Base-by-base conservation (phyloP, 1,284 basidiomycete genomes). In the Heterobasidion annosum region DNA sequence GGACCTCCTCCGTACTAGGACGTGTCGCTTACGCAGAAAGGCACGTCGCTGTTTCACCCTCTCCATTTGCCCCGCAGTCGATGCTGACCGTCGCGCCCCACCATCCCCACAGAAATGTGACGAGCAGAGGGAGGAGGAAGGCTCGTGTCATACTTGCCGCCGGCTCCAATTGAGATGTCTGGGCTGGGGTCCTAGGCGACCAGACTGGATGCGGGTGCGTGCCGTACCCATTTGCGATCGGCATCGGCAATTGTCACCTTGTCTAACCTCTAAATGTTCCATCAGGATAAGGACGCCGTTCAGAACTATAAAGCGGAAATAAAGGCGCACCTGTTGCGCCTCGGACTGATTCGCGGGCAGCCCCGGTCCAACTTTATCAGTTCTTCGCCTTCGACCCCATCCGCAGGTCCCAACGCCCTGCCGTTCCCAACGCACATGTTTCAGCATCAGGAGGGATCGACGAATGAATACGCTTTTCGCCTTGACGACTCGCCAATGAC, bases 151-250 rank as follows among this genome's bases (percentile, higher is more conserved):
- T 62, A 91, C 88, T 0, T 91, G 88, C 65, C 77, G 79, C 59
- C 84, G 88, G 44, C 73, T 91, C 19, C 81, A 80, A 53, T 85
- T 91, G 63, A 76, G 85, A 49, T 91, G 88, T 68, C 73, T 91
- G 3, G 88, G 88, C 16, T 91, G 88, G 88, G 88, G 88, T 6
- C 73, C 82, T 13, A 85, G 79, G 64, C 78, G 88, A 52, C 88
- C 87, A 16, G 87, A 89, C 57, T 90, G 87, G 88, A 88, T 90
- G 87, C 71, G 86, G 60, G 88, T 89, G 62, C 69, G 85, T 76
- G 25, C 18, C 45, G 10, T 13, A 18, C 25, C n/a, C 16, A 10
- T 19, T 47, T 5, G 25, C 45, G 18, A 47, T 47, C 45, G 45
- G 18, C 15, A 32, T 32, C 18, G 25, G 16, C 18, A 15, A 10